A percentile compares a stretch with the other conserved stretches of the same genome.
phyloP scores from a whole-genome alignment of 441 rosid species.

The Capsella rubella region DNA sequence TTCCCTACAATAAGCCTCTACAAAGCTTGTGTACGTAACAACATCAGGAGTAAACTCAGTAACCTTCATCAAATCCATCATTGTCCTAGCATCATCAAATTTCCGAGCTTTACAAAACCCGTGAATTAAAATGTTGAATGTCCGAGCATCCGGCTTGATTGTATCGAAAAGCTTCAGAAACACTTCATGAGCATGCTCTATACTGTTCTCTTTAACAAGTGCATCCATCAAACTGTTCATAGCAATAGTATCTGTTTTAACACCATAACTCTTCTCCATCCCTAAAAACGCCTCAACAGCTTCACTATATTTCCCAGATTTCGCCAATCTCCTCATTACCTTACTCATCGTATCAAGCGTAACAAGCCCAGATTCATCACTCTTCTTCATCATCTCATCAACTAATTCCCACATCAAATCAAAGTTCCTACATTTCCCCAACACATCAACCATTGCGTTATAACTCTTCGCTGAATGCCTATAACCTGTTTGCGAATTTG shows the following conservation, averaged over 20 bases:
- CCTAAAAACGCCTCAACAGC: slow-evolving; percentile 68
- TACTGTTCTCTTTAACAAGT: slow-evolving; percentile 67
- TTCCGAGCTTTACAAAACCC: slow-evolving; percentile 79
- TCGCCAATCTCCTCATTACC: slow-evolving; percentile 73
- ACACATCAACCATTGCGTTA: slow-evolving; percentile 67
- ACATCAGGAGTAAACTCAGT: slow-evolving; percentile 57
- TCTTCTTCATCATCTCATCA: slow-evolving; percentile 57
- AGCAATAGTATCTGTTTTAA: slow-evolving; percentile 51
- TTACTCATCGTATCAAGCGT: slow-evolving; percentile 65
- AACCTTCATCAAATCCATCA: slow-evolving; percentile 64
- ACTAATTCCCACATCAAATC: slow-evolving; percentile 66
- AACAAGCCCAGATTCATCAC: slow-evolving; percentile 49
- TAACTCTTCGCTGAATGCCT: slow-evolving; percentile 55
- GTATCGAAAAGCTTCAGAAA: slow-evolving; percentile 45
- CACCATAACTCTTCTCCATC: slow-evolving; percentile 55
- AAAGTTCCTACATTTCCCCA: slow-evolving; percentile 67
- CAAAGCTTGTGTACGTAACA: slow-evolving; percentile 69
- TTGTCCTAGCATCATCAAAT: slow-evolving; percentile 59
- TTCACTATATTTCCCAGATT: slow-evolving; percentile 56
- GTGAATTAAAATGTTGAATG: slow-evolving; percentile 70
- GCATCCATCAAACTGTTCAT: slow-evolving; percentile 74
- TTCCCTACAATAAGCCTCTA: slow-evolving; percentile 64
- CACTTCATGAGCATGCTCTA: slow-evolving; percentile 64
- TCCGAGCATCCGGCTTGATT: slow-evolving; percentile 44
- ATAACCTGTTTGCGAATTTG: slow-evolving; percentile 71